These are phyloP conservation scores for Boletus reticulatus DNA, from an alignment of 768 basidiomycete genomes.

Conservation along the genomic window DNA sequence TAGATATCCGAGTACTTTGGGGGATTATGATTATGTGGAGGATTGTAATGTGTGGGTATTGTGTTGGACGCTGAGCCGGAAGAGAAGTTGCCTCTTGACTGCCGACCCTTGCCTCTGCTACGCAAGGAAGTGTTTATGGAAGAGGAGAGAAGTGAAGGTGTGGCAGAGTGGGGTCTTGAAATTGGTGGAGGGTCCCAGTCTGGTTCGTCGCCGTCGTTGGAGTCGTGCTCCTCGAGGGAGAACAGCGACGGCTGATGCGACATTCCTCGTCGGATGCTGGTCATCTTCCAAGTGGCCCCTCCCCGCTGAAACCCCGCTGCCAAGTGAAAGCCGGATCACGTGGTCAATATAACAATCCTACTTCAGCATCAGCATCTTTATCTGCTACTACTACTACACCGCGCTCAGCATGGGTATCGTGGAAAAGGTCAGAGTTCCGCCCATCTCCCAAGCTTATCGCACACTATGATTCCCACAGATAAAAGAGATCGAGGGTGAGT, in stretches of 20 bases:
- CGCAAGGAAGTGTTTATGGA: conserved; percentile 30
- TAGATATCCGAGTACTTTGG: conserved; percentile 62
- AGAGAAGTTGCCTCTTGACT: conserved; percentile 30
- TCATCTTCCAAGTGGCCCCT: conserved; percentile 11
- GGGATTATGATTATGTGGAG: conserved; percentile 29
- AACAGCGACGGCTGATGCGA: conserved; percentile 66
- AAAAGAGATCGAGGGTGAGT: conserved; percentile 91
- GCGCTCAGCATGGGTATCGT: conserved; percentile 77
- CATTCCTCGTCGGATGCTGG: conserved; percentile 24
- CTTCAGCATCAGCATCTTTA: no score
- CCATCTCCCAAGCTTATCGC: background rate
- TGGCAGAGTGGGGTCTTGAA: conserved; percentile 23
- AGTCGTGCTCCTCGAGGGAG: conserved; percentile 57
- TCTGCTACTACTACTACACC: background rate
- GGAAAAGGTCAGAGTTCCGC: conserved; percentile 68
- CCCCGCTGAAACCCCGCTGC: background rate
- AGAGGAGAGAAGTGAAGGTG: conserved; percentile 25
- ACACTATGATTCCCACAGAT: conserved; percentile 51
- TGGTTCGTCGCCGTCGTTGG: conserved; percentile 44
- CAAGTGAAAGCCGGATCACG: conserved; percentile 3
- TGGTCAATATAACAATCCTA: background rate
- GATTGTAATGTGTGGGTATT: conserved; percentile 29
- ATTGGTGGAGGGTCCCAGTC: conserved; percentile 42
- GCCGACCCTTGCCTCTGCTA: conserved; percentile 31
- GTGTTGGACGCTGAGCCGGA: conserved; percentile 27